Base-by-base conservation (phyloP, 805 yeast genomes). In the Candida chauliodis region DNA sequence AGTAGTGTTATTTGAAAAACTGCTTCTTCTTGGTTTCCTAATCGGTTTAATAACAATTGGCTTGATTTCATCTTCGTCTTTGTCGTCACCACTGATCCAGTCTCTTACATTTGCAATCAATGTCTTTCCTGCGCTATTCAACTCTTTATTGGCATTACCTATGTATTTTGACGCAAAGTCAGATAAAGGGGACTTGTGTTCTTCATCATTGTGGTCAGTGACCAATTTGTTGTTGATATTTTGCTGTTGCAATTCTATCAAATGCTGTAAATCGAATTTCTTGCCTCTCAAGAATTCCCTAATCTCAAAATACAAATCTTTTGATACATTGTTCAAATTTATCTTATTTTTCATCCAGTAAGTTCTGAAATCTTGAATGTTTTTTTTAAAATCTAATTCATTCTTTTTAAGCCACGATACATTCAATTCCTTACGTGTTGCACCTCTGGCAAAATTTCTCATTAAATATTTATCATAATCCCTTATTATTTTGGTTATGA, bases 371-470 rank as follows among this genome's bases (percentile, higher is more conserved):
- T 88, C 96, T 45, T 69, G 78, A 44, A 93, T 83, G 56, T 90
- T 96, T 51, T 89, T 87, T 60, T 86, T 89, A 64, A 93, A 76
- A 46, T 93, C 99, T 50, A 93, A 72, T 66, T 93, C 99, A 61
- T 93, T 93, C 63, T 93, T 93, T 66, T 93, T 93, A 51, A 93
- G 73, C 99, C 99, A 93, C 21, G 95, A 84, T 15, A 93, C 98
- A 55, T 93, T 93, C 53, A 93, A 76, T 55, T 93, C 99, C 59
- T 93, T 88, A 55, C 99, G 76, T 2, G 97, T 85, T 8, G 96
- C 98, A 34, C 99, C 99, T 49, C 99, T 77, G 11, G 96, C 96
- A 63, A 93, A 91, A 66, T 93, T 93, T 58, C 99, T 79, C 93
- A 91, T 84, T 60, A 93, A 70, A 61, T 93, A 93, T 66, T 90